A percentile compares a stretch with the other conserved stretches of the same genome.
phyloP scores from a whole-genome alignment of 2,329 filamentous ascomycete genomes.

The Gnomoniopsis smithogilvyi region DNA sequence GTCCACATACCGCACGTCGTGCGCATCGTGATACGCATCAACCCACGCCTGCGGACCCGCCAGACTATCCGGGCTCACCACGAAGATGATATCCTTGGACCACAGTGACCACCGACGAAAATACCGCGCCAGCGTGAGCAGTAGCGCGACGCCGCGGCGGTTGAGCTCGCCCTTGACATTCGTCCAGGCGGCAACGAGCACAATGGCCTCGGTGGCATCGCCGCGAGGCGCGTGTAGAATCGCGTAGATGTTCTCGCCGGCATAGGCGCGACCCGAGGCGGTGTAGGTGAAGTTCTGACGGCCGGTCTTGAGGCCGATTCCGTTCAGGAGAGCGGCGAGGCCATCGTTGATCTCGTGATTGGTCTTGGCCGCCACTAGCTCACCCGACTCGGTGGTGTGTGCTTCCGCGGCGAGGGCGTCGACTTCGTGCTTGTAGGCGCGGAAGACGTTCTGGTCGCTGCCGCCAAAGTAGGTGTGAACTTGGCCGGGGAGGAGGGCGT shows the following conservation, averaged over 20 bases:
- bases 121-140: constrained; percentile 84
- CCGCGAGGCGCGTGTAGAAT: constrained; percentile 90
- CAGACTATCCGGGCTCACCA: constrained; percentile 84
- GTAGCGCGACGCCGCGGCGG: constrained; percentile 80
- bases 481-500: constrained; percentile 90
- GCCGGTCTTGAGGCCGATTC: constrained; percentile 81
- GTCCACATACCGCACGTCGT: constrained; percentile 67
- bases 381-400: neutral
- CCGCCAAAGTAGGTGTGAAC: constrained; percentile 98
- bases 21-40: constrained; percentile 92
- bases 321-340: constrained; percentile 71
- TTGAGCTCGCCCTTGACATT: constrained; percentile 79
- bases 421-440: constrained; percentile 84
- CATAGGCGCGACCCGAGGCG: constrained; percentile 68
- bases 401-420: constrained; percentile 51
- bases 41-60: constrained; percentile 95
- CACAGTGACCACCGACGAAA: constrained; percentile 98
- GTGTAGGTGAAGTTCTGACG: constrained; percentile 85
- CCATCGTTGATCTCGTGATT: constrained; percentile 59
- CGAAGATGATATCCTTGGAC: constrained; percentile 97
- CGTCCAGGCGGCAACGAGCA: constrained; percentile 84
- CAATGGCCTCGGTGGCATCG: constrained; percentile 95
- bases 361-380: neutral
- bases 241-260: constrained; percentile 89
- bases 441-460: constrained; percentile 91